Evolutionary conservation across 805 yeast genomes (phyloP), one percentile per base, ranked within the genome.

Genomic region (Yamadazyma ubonensis): DNA sequence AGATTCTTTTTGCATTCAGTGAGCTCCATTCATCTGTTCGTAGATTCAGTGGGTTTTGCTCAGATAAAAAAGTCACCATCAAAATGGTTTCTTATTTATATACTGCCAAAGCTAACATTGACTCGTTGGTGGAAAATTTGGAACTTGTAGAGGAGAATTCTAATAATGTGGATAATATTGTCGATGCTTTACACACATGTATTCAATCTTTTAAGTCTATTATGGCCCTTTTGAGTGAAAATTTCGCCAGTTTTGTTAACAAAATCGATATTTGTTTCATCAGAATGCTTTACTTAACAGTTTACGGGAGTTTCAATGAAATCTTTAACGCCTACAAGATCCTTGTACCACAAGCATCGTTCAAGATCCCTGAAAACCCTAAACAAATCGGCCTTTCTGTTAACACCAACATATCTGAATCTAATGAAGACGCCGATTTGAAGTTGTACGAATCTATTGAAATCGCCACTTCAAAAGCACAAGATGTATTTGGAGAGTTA

Each of bases 401-500:
- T 29, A 58, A 52, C 35, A 54, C 63, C 2, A 46, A 46, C 18
- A 22, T 43, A 2, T 35, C 45, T 30, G 48, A 38, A n/a, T 33
- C 27, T 32, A 65, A 63, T 19, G 69, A 71, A 11, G 83, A 78
- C 22, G 74, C 79, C 20, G 95, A 86, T 54, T 78, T 75, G 30
- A 82, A 79, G 49, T 62, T 86, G 36, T 83, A 83, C 51, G 78
- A 76, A 23, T 76, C 86, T 14, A 70, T 86, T 29, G 75, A 71
- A 20, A 67, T 71, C 12, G 88, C 90, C 1, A 75, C 85, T 2
- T 57, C 70, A 11, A 75, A 84, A 39, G 90, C 96, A 2, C 85
- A 79, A 50, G 76, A 76, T n/a, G 95, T 87, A 2, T 82, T 84
- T 51, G 74, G 82, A 20, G 91, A 86, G 51, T 62, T 88, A 38